These are phyloP conservation scores for Acacia acuminata DNA, from an alignment of 306 rosid genomes.

Conservation along the genomic window DNA sequence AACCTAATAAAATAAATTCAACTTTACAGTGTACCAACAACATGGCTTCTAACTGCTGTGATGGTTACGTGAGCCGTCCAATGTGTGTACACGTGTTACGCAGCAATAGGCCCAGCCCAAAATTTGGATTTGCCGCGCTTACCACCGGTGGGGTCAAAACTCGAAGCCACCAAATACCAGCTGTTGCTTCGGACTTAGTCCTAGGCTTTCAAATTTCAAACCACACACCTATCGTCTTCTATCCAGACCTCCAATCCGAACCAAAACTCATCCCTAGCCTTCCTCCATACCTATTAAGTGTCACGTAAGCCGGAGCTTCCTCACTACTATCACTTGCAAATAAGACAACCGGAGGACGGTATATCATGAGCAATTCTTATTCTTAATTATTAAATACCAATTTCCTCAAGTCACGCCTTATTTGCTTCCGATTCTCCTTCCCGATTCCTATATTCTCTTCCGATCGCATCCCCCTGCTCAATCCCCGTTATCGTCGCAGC, in stretches of 20 bases:
- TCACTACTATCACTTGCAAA: slow-evolving; percentile 26
- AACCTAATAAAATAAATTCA: too few relatives aligned
- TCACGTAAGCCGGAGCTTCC: slow-evolving; percentile 35
- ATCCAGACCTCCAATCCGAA: slow-evolving; percentile 13
- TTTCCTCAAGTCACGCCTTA: slow-evolving; percentile 31
- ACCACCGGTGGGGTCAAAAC: neutral
- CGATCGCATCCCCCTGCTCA: slow-evolving; percentile 22
- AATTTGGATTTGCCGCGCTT: slow-evolving; percentile 96
- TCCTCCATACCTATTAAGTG: slow-evolving; percentile 11
- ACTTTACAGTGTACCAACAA: too few relatives aligned
- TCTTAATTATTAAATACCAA: neutral
- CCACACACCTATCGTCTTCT: neutral
- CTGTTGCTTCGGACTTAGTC: slow-evolving; percentile 42
- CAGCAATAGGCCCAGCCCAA: slow-evolving; percentile 3
- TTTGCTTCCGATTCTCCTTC: slow-evolving; percentile 4
- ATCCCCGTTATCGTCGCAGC: slow-evolving; percentile 7
- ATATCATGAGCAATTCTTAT: neutral
- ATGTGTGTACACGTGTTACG: slow-evolving; percentile 36
- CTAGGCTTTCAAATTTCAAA: neutral
- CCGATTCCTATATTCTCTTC: slow-evolving; percentile 11
- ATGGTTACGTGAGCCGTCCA: neutral
- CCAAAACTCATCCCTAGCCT: slow-evolving; percentile 16
- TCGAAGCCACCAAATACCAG: slow-evolving; percentile 29
- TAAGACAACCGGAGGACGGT: slow-evolving; percentile 36
- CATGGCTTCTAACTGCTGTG: neutral